A percentile compares a stretch with the other conserved stretches of the same genome.
These are phyloP conservation scores for Hyaloscypha finlandica DNA, from an alignment of 495 filamentous ascomycete genomes.

Conservation along the genomic window DNA sequence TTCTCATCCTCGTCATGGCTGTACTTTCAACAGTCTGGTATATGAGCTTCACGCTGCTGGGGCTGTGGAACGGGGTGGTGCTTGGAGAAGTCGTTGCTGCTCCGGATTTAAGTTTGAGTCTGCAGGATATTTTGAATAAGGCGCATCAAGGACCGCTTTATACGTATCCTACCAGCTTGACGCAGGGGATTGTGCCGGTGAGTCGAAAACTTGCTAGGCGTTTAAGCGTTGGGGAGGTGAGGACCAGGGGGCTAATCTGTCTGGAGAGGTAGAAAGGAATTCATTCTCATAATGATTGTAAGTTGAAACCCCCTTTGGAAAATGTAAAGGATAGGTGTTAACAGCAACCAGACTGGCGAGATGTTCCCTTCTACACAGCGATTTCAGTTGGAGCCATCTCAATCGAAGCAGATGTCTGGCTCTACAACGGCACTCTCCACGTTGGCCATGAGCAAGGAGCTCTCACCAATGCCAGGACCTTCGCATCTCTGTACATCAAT, in stretches of 20 bases:
- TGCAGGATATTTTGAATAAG: conserved; percentile 30
- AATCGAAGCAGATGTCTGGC: conserved; percentile 87
- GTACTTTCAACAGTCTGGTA: conserved; percentile 7
- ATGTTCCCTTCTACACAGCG: conserved; percentile 64
- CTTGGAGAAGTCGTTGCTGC: background rate
- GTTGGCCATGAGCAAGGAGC: conserved; percentile 58
- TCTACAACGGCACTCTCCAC: conserved; percentile 61
- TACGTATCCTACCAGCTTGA: conserved; percentile 32
- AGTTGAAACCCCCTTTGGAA: background rate
- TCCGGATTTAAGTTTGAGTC: conserved; percentile 12
- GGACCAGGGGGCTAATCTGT: background rate
- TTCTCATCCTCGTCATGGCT: background rate
- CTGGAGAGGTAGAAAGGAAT: conserved; percentile 24
- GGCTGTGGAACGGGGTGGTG: background rate
- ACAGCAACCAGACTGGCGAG: conserved; percentile 54
- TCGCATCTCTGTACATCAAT: conserved; percentile 64
- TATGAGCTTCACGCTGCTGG: conserved; percentile 3
- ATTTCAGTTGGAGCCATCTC: conserved; percentile 67
- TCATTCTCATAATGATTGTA: conserved; percentile 87
- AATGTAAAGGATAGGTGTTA: background rate
- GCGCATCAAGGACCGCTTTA: conserved; percentile 27
- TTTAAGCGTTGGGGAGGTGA: background rate
- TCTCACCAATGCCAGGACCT: conserved; percentile 54
- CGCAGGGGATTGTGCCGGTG: conserved; percentile 32
- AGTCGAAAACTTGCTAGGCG: background rate